Percentiles rank a stretch among this genome's conserved stretches.
These are phyloP conservation scores for Bidens hawaiensis DNA, from an alignment of 140 eudicot species.

Conservation along the genomic window DNA sequence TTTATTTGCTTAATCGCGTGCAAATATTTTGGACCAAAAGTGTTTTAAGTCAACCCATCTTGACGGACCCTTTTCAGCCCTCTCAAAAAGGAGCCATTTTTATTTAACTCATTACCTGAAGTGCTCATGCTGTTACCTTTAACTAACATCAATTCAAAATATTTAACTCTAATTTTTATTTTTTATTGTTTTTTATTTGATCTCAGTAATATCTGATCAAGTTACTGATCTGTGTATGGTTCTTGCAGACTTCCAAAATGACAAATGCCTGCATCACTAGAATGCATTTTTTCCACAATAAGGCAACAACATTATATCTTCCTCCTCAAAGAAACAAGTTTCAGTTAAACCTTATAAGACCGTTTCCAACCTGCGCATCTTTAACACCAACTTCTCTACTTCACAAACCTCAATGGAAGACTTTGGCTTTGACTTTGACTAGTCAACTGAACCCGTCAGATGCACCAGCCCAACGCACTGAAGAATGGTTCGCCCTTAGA, in stretches of 20 bases:
- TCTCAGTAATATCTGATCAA: conserved; percentile 1
- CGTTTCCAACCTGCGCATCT: conserved; percentile 47
- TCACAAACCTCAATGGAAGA: conserved; percentile 30
- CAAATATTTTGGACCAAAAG: too few relatives aligned
- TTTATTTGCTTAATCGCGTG: too few relatives aligned
- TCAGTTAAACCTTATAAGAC: conserved; percentile 21
- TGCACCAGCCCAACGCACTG: conserved; percentile 70
- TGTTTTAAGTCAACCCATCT: too few relatives aligned
- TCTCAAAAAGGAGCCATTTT: too few relatives aligned
- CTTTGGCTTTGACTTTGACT: conserved; percentile 26
- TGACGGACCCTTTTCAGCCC: too few relatives aligned
- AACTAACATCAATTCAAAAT: too few relatives aligned
- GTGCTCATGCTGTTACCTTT: too few relatives aligned
- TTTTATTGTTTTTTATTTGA: not conserved
- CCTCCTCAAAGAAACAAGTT: conserved; percentile 37
- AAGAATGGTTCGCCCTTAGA: conserved; percentile 91
- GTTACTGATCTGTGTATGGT: not conserved
- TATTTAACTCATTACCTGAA: too few relatives aligned
- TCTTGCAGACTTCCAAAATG: conserved; percentile 40
- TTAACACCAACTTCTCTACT: conserved; percentile 30
- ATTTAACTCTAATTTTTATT: too few relatives aligned
- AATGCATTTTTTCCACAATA: conserved; percentile 36
- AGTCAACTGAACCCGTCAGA: conserved; percentile 44
- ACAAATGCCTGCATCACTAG: conserved; percentile 52
- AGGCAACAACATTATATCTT: conserved; percentile 34